Percentiles rank a stretch among this genome's conserved stretches.
These are phyloP conservation scores for Lactifluus piperatus DNA, from an alignment of 768 basidiomycete species.

Conservation along the genomic window DNA sequence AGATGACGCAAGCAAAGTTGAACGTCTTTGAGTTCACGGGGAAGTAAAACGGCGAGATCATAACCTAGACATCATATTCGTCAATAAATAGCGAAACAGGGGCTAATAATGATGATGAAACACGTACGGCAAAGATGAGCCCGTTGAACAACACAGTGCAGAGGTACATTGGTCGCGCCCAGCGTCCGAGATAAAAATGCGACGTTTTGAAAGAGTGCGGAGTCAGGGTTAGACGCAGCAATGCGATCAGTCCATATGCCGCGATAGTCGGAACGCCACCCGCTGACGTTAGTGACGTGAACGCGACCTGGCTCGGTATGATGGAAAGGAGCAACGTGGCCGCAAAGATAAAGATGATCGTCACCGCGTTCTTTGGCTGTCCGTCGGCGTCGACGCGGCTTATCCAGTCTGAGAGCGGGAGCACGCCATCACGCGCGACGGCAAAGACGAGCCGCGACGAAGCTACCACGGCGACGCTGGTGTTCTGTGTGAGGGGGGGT, in stretches of 20 bases:
- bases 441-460: constrained; percentile 85
- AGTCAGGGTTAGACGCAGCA: constrained; percentile 69
- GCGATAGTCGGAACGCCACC: constrained; percentile 83
- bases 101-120: too few relatives aligned
- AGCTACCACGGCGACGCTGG: constrained; percentile 81
- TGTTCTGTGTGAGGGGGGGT: too few relatives aligned
- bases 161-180: constrained; percentile 59
- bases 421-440: constrained; percentile 88
- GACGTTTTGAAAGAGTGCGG: constrained; percentile 66
- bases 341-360: constrained; percentile 77
- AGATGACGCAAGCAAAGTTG: constrained; percentile 80
- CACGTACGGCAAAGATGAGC: constrained; percentile 60
- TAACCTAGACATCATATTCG: constrained; percentile 42
- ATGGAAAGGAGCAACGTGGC: constrained; percentile 76
- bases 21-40: constrained; percentile 69
- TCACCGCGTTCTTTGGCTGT: constrained; percentile 79
- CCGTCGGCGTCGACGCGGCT: constrained; percentile 59
- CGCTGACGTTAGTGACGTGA: constrained; percentile 84
- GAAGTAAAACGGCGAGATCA: constrained; percentile 83
- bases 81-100: too few relatives aligned
- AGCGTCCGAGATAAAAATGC: constrained; percentile 61
- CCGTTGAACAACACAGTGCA: constrained; percentile 63
- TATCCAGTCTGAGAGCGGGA: constrained; percentile 80
- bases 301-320: constrained; percentile 85
- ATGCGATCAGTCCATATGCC: constrained; percentile 75